Conservation (phyloP, 306 rosid genomes). For the Amphicarpaea edgeworthii region DNA sequence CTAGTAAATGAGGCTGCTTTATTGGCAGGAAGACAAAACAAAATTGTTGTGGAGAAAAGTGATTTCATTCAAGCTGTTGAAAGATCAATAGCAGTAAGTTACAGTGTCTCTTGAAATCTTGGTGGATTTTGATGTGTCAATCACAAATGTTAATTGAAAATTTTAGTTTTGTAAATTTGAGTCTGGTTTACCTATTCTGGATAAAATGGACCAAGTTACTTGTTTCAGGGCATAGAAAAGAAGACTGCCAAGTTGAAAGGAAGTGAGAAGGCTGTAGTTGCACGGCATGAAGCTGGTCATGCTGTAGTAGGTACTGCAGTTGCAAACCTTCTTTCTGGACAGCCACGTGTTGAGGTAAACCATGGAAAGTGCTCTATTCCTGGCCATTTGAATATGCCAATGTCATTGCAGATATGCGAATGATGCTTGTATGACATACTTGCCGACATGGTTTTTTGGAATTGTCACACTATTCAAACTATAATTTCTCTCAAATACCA, state of each 20-base stretch:
- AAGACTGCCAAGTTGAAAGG: conserved; percentile 95
- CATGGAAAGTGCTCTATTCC: conserved; percentile 29
- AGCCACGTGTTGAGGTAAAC: conserved; percentile 94
- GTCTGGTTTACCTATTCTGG: conserved; percentile 16
- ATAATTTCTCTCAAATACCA: not conserved
- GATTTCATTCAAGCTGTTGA: conserved; percentile 98
- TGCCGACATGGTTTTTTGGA: conserved; percentile 37
- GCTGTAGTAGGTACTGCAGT: conserved; percentile 99
- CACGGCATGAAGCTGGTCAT: conserved; percentile 99
- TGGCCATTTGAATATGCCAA: conserved; percentile 33
- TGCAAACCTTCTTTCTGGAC: conserved; percentile 92
- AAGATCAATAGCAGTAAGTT: conserved; percentile 95
- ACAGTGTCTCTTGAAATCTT: conserved; percentile 26
- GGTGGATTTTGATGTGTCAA: conserved; percentile 24
- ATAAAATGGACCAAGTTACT: conserved; percentile 49
- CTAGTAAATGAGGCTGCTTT: conserved; percentile 97
- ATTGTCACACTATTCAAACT: not conserved
- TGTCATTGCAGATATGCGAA: conserved; percentile 25
- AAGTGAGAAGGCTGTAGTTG: conserved; percentile 93
- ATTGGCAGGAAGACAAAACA: conserved; percentile 90
- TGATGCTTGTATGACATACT: conserved; percentile 19
- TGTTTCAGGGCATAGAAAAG: conserved; percentile 93
- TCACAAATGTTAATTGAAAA: conserved; percentile 1
- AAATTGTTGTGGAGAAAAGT: conserved; percentile 83
- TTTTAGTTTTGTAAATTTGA: conserved; percentile 19